Evolutionary conservation across 192 early-diverging fungal genomes (phyloP).

Genomic region (Geosiphon pyriformis): DNA sequence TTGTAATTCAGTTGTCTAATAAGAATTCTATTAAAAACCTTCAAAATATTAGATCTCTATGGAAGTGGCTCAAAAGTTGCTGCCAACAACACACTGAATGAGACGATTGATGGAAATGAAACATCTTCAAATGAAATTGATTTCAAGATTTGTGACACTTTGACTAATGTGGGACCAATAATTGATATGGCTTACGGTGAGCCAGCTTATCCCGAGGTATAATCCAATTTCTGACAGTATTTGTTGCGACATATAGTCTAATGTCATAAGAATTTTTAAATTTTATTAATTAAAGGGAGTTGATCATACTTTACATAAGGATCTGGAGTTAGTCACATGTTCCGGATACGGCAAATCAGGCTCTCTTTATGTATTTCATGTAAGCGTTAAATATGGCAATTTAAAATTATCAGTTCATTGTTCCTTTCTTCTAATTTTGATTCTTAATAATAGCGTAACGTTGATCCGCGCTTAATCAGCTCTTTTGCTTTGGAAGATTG

Average conservation of each 20-base stretch:
- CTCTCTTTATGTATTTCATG: constrained; percentile 47
- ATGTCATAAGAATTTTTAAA: not conserved
- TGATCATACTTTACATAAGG: constrained; percentile 19
- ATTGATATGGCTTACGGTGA: constrained; percentile 68
- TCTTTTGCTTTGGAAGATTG: constrained; percentile 48
- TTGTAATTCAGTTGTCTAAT: not conserved
- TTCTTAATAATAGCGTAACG: constrained; percentile 35
- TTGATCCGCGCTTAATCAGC: constrained; percentile 39
- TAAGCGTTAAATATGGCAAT: too few species aligned
- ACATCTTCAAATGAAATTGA: not conserved
- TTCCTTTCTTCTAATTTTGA: too few species aligned
- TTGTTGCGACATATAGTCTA: not conserved
- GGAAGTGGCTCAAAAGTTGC: not conserved
- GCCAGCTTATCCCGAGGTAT: constrained; percentile 41
- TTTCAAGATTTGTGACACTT: constrained; percentile 63
- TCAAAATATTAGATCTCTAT: not conserved
- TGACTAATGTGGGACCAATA: constrained; percentile 76
- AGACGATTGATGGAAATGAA: not conserved
- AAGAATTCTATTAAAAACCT: not conserved
- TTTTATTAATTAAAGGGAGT: not conserved
- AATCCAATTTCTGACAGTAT: too few species aligned
- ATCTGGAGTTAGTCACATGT: constrained; percentile 46
- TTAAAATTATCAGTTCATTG: too few species aligned
- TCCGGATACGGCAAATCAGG: constrained; percentile 51
- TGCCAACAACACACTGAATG: not conserved